Base-by-base conservation (phyloP, 352 stramenopile genomes). In the Phytopythium oedochilum region DNA sequence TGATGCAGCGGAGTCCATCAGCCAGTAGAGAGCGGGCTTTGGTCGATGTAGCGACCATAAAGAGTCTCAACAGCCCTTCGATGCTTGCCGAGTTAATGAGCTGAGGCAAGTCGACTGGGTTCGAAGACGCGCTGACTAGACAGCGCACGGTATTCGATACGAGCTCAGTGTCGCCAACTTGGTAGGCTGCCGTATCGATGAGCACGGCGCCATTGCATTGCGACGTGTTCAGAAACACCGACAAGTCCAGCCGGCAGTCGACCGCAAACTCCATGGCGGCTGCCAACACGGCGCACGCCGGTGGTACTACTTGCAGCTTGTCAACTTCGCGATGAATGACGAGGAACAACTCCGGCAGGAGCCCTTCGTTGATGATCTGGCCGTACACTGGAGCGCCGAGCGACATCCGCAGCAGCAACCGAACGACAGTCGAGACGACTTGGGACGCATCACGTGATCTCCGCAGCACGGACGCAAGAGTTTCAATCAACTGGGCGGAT, bases 261-360 rank as follows among this genome's bases (percentile, higher is more conserved):
- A 60, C 46, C 4, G 81, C 77, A 64, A 88, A 88, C 17, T 75
- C 68, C 2, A 83, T 84, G 14, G 96, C 45, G 3, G 75, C 66
- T 26, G 90, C 87, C 6, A 97, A 61, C 5, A 96, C 81, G 9
- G 76, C 60, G 26, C 85, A 91, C 2, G 78, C 63, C 0, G 68
- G 61, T 0, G 59, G 55, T 14, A 72, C 60, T 1, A 86, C 73
- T 22, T 95, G 82, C 18, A 75, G 42, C 0, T 69, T 57, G 18
- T 77, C 78, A 11, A 59, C 61, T 26, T 89, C 78, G 25, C 78
- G 75, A 22, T 91, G 74, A 22, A 96, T 49, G 3, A 73, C 48
- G 40, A 58, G 57, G 36, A 89, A 89, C 12, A 89, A 60, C 34
- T 78, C 48, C 7, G 64, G 63, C 1, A 81, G 40, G 53, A 88